A percentile compares a stretch with the other conserved stretches of the same genome.
Evolutionary conservation across 2,329 filamentous ascomycete species (phyloP).

Genomic region (Neocucurbitaria cava): DNA sequence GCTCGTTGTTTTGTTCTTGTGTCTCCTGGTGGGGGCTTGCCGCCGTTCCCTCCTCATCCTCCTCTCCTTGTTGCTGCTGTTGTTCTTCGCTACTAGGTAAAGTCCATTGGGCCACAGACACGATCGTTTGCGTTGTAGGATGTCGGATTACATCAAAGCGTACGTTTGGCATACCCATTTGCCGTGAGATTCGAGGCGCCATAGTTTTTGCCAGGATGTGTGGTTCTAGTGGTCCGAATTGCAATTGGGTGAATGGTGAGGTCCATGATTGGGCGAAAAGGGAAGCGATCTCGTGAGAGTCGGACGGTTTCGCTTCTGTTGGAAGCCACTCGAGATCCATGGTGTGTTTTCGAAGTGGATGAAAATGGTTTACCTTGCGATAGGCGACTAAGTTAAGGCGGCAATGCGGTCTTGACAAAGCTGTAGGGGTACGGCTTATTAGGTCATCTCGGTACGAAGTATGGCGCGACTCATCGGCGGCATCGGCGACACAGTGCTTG

Average conservation of each 20-base stretch:
- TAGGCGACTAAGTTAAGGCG: too few species aligned
- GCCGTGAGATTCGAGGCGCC: conserved; percentile 28
- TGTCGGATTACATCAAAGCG: conserved; percentile 24
- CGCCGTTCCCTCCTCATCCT: background rate
- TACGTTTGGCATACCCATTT: conserved; percentile 15
- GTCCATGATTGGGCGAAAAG: conserved; percentile 37
- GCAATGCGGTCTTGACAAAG: too few species aligned
- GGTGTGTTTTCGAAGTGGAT: too few species aligned
- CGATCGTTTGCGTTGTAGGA: conserved; percentile 8
- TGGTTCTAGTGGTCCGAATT: conserved; percentile 34
- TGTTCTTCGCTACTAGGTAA: too few species aligned
- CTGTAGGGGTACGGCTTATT: too few species aligned
- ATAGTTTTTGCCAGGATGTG: conserved; percentile 20
- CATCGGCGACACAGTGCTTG: too few species aligned
- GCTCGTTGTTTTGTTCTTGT: conserved; percentile 26
- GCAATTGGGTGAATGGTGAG: conserved; percentile 34
- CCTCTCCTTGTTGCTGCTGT: too few species aligned
- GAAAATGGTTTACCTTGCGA: too few species aligned
- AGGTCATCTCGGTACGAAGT: too few species aligned
- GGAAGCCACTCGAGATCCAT: too few species aligned
- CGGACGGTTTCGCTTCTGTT: too few species aligned
- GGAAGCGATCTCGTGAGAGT: conserved; percentile 26
- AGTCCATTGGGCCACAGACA: conserved; percentile 39
- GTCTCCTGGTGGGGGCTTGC: conserved; percentile 16
- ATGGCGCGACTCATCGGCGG: too few species aligned